These are phyloP conservation scores for Aureobasidium namibiae DNA, from an alignment of 2,329 filamentous ascomycete species.

Conservation along the genomic window DNA sequence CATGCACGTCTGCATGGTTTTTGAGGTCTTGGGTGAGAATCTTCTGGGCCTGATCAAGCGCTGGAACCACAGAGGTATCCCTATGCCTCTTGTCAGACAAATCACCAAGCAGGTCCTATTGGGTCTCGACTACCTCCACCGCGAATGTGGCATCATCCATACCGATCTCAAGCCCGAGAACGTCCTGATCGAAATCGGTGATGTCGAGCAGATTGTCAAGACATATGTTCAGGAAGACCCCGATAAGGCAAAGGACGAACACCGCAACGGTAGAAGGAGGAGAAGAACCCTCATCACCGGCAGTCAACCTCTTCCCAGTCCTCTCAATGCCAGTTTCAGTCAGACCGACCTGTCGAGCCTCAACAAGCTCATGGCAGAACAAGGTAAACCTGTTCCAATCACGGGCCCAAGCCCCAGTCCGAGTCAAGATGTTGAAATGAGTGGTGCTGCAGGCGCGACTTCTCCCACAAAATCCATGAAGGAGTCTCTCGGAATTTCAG, in stretches of 20 bases:
- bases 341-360: slow-evolving; percentile 69
- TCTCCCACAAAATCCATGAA: slow-evolving; percentile 49
- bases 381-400: slow-evolving; percentile 49
- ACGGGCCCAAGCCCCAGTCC: slow-evolving; percentile 32
- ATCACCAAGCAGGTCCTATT: slow-evolving; percentile 97
- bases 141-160: slow-evolving; percentile 98
- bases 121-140: slow-evolving; percentile 90
- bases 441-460: slow-evolving; percentile 45
- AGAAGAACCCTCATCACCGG: slow-evolving; percentile 92
- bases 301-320: slow-evolving; percentile 90
- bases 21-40: slow-evolving; percentile 95
- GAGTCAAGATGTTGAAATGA: slow-evolving; percentile 43
- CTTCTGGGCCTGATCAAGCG: slow-evolving; percentile 90
- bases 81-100: slow-evolving; percentile 93
- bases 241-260: slow-evolving; percentile 68
- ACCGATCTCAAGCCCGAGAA: slow-evolving; percentile 97
- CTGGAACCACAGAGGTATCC: slow-evolving; percentile 96
- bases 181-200: slow-evolving; percentile 95
- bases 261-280: slow-evolving; percentile 82
- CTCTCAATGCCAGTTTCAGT: slow-evolving; percentile 85
- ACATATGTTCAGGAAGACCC: slow-evolving; percentile 80
- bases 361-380: slow-evolving; percentile 73
- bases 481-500: slow-evolving; percentile 47
- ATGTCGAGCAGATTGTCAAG: slow-evolving; percentile 97
- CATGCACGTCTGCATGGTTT: slow-evolving; percentile 97